These are phyloP conservation scores for Aaosphaeria pasadenensis DNA, from an alignment of 2,329 filamentous ascomycete species.

Conservation along the genomic window DNA sequence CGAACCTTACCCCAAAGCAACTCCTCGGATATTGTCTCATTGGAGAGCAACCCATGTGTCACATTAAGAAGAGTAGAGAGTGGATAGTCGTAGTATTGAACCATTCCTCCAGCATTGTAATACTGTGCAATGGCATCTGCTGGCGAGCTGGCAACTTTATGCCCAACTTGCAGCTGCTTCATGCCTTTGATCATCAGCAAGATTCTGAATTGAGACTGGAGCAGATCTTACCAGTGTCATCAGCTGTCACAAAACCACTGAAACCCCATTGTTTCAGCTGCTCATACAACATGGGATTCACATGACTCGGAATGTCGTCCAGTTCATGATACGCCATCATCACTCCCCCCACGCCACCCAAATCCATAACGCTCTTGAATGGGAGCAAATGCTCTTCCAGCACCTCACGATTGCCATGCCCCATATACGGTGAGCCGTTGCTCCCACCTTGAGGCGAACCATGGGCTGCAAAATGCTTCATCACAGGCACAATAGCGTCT, in stretches of 20 bases:
- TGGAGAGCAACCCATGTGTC: conserved; percentile 34
- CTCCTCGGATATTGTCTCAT: conserved; percentile 35
- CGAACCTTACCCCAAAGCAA: conserved; percentile 38
- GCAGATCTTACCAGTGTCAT: conserved; percentile 37
- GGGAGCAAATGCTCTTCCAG: conserved; percentile 43
- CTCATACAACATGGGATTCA: conserved; percentile 40
- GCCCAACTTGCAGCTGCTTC: conserved; percentile 28
- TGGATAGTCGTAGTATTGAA: conserved; percentile 47
- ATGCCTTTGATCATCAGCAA: conserved; percentile 6
- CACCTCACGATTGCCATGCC: conserved; percentile 43
- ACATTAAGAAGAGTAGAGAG: conserved; percentile 38
- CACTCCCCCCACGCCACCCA: conserved; percentile 42
- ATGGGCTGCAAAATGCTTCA: conserved; percentile 49
- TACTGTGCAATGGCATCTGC: conserved; percentile 43
- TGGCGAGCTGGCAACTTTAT: conserved; percentile 38
- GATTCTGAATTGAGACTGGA: not conserved
- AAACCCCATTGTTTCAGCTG: conserved; percentile 41
- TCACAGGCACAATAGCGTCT: conserved; percentile 44
- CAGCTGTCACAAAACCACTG: conserved; percentile 43
- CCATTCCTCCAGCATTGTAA: conserved; percentile 46
- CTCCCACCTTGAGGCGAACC: conserved; percentile 43
- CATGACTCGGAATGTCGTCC: conserved; percentile 41
- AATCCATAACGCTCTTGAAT: conserved; percentile 44
- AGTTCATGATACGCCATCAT: conserved; percentile 48
- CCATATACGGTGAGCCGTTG: conserved; percentile 46